These are phyloP conservation scores for Hydnomerulius pinastri DNA, from an alignment of 768 basidiomycete species.

Conservation along the genomic window DNA sequence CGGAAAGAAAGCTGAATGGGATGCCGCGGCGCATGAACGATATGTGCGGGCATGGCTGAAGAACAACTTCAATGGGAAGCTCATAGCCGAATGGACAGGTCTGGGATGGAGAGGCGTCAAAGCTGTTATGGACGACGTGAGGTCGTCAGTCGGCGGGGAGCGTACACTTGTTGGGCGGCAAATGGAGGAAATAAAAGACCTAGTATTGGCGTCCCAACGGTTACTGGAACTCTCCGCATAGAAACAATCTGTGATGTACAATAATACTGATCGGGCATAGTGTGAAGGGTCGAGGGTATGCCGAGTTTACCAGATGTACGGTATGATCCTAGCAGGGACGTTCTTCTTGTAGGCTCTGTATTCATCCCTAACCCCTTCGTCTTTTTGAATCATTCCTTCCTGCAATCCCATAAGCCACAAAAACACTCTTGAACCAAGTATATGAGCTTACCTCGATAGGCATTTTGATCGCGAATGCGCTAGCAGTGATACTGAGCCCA, in stretches of 20 bases:
- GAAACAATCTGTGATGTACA: constrained; percentile 11
- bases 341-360: constrained; percentile 33
- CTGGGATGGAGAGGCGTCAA: constrained; percentile 51
- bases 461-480: constrained; percentile 34
- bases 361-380: constrained; percentile 21
- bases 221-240: constrained; percentile 20
- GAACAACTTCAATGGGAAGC: constrained; percentile 48
- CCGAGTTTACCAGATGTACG: constrained; percentile 29
- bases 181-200: constrained; percentile 41
- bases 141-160: constrained; percentile 46
- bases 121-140: constrained; percentile 52
- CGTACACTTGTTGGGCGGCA: constrained; percentile 44
- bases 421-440: neutral
- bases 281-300: too few relatives aligned
- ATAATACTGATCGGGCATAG: too few relatives aligned
- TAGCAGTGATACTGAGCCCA: constrained; percentile 21
- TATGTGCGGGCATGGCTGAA: constrained; percentile 38
- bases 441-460: constrained; percentile 31
- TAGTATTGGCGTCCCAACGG: constrained; percentile 39
- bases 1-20: constrained; percentile 50
- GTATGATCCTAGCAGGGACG: constrained; percentile 32
- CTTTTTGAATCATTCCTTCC: constrained; percentile 32
- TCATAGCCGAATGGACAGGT: constrained; percentile 56
- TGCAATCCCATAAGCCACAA: constrained; percentile 10
- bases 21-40: constrained; percentile 35